phyloP scores from a whole-genome alignment of 805 yeast species.

The Metschnikowia continentalis region DNA sequence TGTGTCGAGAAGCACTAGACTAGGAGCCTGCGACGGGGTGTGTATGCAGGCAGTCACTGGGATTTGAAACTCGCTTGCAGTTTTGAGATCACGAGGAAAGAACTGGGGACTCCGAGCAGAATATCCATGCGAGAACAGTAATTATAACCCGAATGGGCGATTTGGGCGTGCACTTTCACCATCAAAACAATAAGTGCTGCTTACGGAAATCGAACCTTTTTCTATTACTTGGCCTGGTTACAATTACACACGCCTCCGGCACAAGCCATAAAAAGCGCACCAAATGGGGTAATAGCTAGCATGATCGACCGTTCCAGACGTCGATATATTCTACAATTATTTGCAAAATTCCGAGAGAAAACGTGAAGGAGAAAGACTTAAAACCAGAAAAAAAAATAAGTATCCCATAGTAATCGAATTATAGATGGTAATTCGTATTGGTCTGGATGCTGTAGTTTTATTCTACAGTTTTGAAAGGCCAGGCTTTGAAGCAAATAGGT shows the following conservation, averaged over 20 bases:
- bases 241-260: neutral
- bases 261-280: neutral
- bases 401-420: too few species aligned
- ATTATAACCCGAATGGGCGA: neutral
- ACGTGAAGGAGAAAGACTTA: too few species aligned
- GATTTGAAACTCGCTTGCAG: neutral
- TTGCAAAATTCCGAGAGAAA: neutral
- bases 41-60: neutral
- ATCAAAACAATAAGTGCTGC: neutral
- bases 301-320: neutral
- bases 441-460: too few species aligned
- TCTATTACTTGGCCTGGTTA: neutral
- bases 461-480: too few species aligned
- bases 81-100: neutral
- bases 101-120: neutral
- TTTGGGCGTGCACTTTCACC: neutral
- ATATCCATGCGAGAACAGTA: neutral
- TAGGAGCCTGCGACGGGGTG: neutral
- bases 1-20: slow-evolving; percentile 1
- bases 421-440: too few species aligned
- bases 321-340: neutral
- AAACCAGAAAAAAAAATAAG: neutral
- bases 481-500: neutral
- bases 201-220: neutral
- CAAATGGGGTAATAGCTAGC: neutral